A percentile compares a stretch with the other conserved stretches of the same genome.
These are phyloP conservation scores for Gryganskiella cystojenkinii DNA, from an alignment of 192 early-diverging fungal species.

Conservation along the genomic window DNA sequence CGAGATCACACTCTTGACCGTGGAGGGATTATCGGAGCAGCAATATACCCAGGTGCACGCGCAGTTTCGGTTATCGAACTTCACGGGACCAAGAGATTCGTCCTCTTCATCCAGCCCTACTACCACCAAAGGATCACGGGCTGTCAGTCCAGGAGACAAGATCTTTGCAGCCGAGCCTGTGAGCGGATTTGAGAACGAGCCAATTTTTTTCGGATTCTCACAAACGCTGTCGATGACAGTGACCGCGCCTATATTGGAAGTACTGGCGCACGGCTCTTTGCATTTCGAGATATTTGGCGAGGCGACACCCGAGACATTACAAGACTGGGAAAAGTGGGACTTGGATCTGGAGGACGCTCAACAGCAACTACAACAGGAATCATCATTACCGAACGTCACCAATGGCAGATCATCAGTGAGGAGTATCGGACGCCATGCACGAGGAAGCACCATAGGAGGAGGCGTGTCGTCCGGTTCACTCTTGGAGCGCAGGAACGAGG, in stretches of 20 bases:
- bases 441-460: not conserved
- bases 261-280: conserved; percentile 45
- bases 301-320: conserved; percentile 40
- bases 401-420: not conserved
- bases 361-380: not conserved
- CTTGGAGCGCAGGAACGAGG: conserved; percentile 61
- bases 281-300: conserved; percentile 66
- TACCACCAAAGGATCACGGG: not conserved
- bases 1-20: conserved; percentile 70
- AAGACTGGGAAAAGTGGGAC: conserved; percentile 64
- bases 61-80: conserved; percentile 73
- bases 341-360: conserved; percentile 52
- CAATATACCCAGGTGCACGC: conserved; percentile 78
- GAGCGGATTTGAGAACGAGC: conserved; percentile 62
- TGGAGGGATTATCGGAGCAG: conserved; percentile 69
- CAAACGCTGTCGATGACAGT: conserved; percentile 59
- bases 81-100: conserved; percentile 52
- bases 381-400: not conserved
- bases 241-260: conserved; percentile 47
- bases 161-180: conserved; percentile 71
- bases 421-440: not conserved
- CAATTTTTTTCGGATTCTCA: conserved; percentile 63
- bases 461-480: conserved; percentile 6
- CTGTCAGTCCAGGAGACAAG: conserved; percentile 47
- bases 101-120: not conserved